phyloP scores from a whole-genome alignment of 2,329 filamentous ascomycete species.

The Neonectria neomacrospora region DNA sequence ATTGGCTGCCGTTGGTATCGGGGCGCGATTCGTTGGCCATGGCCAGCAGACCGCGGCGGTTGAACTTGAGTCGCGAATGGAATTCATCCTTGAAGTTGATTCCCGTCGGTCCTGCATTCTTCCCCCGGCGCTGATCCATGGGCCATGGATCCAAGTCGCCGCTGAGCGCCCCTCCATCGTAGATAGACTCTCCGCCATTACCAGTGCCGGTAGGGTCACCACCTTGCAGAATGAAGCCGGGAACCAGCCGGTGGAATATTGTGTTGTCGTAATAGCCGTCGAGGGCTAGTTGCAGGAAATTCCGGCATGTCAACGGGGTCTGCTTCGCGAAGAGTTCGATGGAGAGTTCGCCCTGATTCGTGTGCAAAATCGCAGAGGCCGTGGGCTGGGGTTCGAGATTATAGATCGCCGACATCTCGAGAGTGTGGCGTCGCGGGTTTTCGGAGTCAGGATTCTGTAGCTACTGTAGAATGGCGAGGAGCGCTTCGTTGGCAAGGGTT shows the following conservation, averaged over 20 bases:
- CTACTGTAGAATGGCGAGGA: not conserved
- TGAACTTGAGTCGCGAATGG: conserved; percentile 92
- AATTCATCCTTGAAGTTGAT: conserved; percentile 84
- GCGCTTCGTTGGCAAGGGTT: conserved; percentile 3
- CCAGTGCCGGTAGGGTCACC: conserved; percentile 95
- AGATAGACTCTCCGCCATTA: conserved; percentile 90
- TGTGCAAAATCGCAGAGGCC: conserved; percentile 90
- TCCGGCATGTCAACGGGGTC: conserved; percentile 88
- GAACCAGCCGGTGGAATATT: conserved; percentile 91
- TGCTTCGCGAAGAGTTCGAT: conserved; percentile 97
- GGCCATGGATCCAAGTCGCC: conserved; percentile 78
- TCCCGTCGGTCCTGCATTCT: conserved; percentile 68
- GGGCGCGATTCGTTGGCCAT: conserved; percentile 89
- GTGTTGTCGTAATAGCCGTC: conserved; percentile 96
- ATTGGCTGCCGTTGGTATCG: conserved; percentile 92
- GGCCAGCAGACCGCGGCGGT: conserved; percentile 87
- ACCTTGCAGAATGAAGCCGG: conserved; percentile 92
- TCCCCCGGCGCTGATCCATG: conserved; percentile 71
- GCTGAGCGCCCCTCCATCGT: conserved; percentile 82
- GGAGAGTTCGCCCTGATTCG: conserved; percentile 87
- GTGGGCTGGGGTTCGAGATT: conserved; percentile 96
- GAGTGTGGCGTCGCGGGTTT: not conserved
- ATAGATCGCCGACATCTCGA: conserved; percentile 85
- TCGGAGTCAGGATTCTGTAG: not conserved
- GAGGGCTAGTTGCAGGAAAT: conserved; percentile 94